These are phyloP conservation scores for Zymoseptoria ardabiliae DNA, from an alignment of 2,329 filamentous ascomycete species.

Conservation along the genomic window DNA sequence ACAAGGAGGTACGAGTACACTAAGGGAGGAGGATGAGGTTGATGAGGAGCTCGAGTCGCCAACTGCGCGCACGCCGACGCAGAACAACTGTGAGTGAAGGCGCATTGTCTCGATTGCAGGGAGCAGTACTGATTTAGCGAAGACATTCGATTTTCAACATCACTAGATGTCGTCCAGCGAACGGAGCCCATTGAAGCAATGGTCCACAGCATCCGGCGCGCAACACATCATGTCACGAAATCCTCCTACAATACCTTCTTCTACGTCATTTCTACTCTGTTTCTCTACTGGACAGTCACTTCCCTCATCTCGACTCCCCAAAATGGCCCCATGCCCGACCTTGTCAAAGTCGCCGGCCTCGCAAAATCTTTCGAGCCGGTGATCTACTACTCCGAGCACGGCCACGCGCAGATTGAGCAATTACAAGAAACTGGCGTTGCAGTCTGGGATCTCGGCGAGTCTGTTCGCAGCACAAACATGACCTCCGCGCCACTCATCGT, in stretches of 20 bases:
- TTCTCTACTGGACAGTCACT: constrained; percentile 59
- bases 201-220: constrained; percentile 55
- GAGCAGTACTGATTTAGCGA: constrained; percentile 4
- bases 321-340: constrained; percentile 65
- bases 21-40: constrained; percentile 14
- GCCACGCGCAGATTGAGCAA: constrained; percentile 75
- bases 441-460: constrained; percentile 91
- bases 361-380: constrained; percentile 89
- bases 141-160: constrained; percentile 84
- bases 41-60: constrained; percentile 18
- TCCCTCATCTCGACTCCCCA: constrained; percentile 62
- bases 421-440: constrained; percentile 86
- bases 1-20: constrained; percentile 14
- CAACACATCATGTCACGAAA: constrained; percentile 54
- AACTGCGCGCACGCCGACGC: constrained; percentile 21
- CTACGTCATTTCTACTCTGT: constrained; percentile 53
- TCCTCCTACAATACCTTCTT: constrained; percentile 62
- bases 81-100: constrained; percentile 30
- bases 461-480: constrained; percentile 82
- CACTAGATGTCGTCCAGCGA: constrained; percentile 80
- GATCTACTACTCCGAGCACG: constrained; percentile 90
- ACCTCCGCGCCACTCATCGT: constrained; percentile 82
- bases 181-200: constrained; percentile 74
- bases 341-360: constrained; percentile 83
- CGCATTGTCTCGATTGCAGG: neutral